Evolutionary conservation across 2,329 filamentous ascomycete species (phyloP), one percentile per base, ranked within the genome.

Genomic region (Cercospora janseana): DNA sequence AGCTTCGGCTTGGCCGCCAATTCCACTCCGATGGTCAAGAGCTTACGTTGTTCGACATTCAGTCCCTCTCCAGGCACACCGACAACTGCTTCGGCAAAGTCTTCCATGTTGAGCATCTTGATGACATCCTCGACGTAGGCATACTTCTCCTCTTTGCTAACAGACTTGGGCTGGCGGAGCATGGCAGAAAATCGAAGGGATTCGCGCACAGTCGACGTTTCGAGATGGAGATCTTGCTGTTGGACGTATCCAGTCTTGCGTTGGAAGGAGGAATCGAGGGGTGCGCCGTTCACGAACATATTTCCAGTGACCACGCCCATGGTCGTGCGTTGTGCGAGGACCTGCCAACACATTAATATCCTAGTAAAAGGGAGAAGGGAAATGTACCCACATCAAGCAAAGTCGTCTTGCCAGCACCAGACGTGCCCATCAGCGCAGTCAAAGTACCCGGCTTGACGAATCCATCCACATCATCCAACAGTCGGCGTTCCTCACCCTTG

Each of bases 161-260:
- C 76, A 0, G 69, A 66, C 41, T 72, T 70, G 0, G 81, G 80
- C 54, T 84, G 82, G 6, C 79, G 73, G 2, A 82, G 72, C 63
- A 79, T 67, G n/a, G 79, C 79, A 26, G 75, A 79, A 66, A 82
- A 82, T 0, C 70, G 69, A 3, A 82, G 66, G 34, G 72, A 75
- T 56, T 81, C 79, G 1, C 76, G 72, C 5, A 82, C 77, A 0
- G 80, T 82, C 2, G 79, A 67, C 0, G 77, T 81, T 31, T 74
- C 69, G 5, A 81, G 66, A 53, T 82, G 79, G 0, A 82, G 66
- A 67, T 87, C 82, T 65, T 86, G 81, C 51, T 86, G 82, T 57
- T 86, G 82, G 6, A 83, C 82, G 58, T 86, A 86, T 0, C 83
- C 83, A 0, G 80, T 84, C 63, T 82, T 82, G 5, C 83, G 73